Base-by-base conservation (phyloP, 192 early-diverging fungal genomes). In the Backusella parvicylindrica region DNA sequence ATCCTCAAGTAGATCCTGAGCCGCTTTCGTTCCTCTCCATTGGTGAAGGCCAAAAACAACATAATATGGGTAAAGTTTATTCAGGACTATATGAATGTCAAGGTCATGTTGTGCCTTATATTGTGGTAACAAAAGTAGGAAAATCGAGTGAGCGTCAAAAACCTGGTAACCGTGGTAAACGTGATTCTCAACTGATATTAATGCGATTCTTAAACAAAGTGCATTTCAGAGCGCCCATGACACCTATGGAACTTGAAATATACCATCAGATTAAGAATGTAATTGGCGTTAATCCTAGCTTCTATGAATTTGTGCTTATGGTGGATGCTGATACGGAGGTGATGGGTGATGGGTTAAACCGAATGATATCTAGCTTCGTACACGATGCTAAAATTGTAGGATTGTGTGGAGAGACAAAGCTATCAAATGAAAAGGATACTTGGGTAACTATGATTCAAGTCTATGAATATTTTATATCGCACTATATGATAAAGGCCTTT, bases 371-470 rank as follows among this genome's bases (percentile, higher is more conserved):
- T 12, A 91, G 86, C 71, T 87, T 92, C 85, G 86, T 92, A 30
- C 84, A 91, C 63, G 92, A 95, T 68, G 84, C 87, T 80, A 75
- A 80, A 85, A 91, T 98, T 38, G 90, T 95, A 77, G 98, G 97
- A 23, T 86, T 96, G 28, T 98, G 96, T 81, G 98, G 98, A 76
- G 98, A 99, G 79, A 99, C 98, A 13, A 85, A 84, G 70, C 86
- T 99, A 74, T 88, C 92, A 18, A 98, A 98, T 81, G 95, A 97
- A 77, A 92, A 94, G 77, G 87, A 92, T 73, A 92, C 94, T 26
- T 98, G 94, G 94, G 91, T 94, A 50, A 96, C 97, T 13, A 97
- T 97, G 95, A 98, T 99, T 84, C 97, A 98, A 76, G 95, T 99
- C 36, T 98, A 98, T 78, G 97, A 99, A 84, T 98, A 98, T 86